Percentiles rank a stretch among this genome's conserved stretches.
Evolutionary conservation across 2,329 filamentous ascomycete genomes (phyloP).

Genomic region (Cladosporium colombiae): DNA sequence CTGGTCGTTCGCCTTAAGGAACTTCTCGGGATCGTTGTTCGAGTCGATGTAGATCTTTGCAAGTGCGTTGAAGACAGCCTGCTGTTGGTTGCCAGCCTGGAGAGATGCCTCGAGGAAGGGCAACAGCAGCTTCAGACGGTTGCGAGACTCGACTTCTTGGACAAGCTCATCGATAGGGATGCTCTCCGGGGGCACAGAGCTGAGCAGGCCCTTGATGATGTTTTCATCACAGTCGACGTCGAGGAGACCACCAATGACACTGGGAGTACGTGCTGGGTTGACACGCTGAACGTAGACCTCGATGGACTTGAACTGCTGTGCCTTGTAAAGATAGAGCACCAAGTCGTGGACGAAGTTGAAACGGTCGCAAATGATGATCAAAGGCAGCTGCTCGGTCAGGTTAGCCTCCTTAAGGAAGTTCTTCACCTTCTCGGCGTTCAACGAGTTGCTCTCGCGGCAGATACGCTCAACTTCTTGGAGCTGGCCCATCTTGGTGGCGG

Average conservation of each 20-base stretch:
- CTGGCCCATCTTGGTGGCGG: conserved; percentile 89
- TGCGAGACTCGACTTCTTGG: conserved; percentile 89
- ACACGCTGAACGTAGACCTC: conserved; percentile 97
- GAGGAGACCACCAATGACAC: conserved; percentile 87
- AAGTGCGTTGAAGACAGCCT: conserved; percentile 93
- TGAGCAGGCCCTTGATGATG: conserved; percentile 90
- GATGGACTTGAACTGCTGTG: conserved; percentile 98
- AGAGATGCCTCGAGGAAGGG: conserved; percentile 95
- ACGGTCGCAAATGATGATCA: conserved; percentile 99
- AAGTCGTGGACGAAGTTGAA: conserved; percentile 98
- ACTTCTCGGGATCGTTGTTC: conserved; percentile 97
- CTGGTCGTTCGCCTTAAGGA: conserved; percentile 94
- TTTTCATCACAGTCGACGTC: conserved; percentile 97
- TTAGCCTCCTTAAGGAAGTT: conserved; percentile 98
- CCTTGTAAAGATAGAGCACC: conserved; percentile 96
- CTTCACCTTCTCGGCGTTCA: conserved; percentile 94
- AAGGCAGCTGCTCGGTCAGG: conserved; percentile 85
- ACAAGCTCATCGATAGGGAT: conserved; percentile 96
- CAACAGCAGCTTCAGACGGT: conserved; percentile 89
- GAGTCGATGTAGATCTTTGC: conserved; percentile 99
- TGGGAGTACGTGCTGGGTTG: conserved; percentile 86
- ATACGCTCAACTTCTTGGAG: conserved; percentile 96
- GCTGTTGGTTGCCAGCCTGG: conserved; percentile 87
- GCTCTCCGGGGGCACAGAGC: conserved; percentile 77
- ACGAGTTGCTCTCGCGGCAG: conserved; percentile 83